These are phyloP conservation scores for Laetiporus sulphureus DNA, from an alignment of 1,284 basidiomycete species.

Conservation along the genomic window DNA sequence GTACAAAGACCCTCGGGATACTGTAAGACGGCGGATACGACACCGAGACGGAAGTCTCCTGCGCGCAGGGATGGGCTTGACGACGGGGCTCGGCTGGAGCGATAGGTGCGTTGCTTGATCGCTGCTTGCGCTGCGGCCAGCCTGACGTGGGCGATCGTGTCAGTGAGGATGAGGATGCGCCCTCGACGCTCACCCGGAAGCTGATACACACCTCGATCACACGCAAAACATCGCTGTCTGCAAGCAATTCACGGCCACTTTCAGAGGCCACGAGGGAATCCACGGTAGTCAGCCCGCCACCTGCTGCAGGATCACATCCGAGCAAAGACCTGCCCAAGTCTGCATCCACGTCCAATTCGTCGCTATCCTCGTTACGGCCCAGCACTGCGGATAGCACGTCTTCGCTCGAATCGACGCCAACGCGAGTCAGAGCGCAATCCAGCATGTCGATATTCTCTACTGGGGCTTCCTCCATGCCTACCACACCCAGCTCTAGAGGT, in stretches of 20 bases:
- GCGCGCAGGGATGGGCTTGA: slow-evolving; percentile 67
- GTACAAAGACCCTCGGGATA: slow-evolving; percentile 61
- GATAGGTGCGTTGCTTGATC: slow-evolving; percentile 50
- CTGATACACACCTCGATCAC: slow-evolving; percentile 55
- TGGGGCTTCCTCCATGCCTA: no score
- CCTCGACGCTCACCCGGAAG: slow-evolving; percentile 62
- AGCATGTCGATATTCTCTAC: no score
- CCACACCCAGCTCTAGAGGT: no score
- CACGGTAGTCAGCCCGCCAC: no score
- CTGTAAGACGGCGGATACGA: slow-evolving; percentile 49
- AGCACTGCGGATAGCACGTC: slow-evolving; percentile 1
- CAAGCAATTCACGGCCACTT: slow-evolving; percentile 10
- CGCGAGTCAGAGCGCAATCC: no score
- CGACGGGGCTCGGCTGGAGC: slow-evolving; percentile 79
- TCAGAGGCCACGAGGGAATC: slow-evolving; percentile 13
- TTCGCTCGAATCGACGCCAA: no score
- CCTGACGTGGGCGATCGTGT: slow-evolving; percentile 3
- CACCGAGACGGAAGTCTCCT: slow-evolving; percentile 69
- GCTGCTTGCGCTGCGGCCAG: neutral
- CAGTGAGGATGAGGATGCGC: slow-evolving; percentile 78
- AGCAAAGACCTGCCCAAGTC: no score
- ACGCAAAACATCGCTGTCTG: slow-evolving; percentile 29
- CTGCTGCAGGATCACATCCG: no score
- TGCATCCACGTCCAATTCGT: slow-evolving; percentile 7
- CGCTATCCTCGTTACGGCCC: slow-evolving; percentile 3